Base-by-base conservation (phyloP, 768 basidiomycete species). In the Erythrobasidium yunnanense region DNA sequence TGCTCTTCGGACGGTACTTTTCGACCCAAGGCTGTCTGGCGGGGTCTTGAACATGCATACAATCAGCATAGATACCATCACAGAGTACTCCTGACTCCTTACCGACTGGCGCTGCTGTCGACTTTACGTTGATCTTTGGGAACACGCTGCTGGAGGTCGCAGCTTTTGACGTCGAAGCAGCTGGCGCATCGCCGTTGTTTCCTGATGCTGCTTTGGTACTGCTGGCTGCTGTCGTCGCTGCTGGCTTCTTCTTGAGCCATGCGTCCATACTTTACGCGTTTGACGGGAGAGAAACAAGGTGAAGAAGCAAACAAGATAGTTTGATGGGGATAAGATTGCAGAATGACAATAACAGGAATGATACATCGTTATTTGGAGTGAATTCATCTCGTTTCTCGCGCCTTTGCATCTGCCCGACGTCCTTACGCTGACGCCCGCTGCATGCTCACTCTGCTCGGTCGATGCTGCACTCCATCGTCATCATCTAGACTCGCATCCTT, bases 1-100 rank as follows among this genome's bases (percentile, higher is more conserved):
- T 96, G 22, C 92, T 96, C 77, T 89, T 90, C 52, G 95, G 95
- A 55, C 95, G 88, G 91, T 97, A 99, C 83, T 96, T 96, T 78
- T 99, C 95, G 0, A 99, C 91, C 95, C 95, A 99, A 68, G 95
- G 90, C 57, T 66, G 56, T 38, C 49, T 3, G 34, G 67, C 47
- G 1, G 67, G 67, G 32, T 68, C 67, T 42, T 33, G n/a, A 23
- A 13, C 27, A 27, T 18, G 56, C 4, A 27, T 58, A 15, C 42
- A 25, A 17, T 58, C 6, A 34, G 56, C 42, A 58, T 35, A 6
- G 2, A 3, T 7, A 58, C 5, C 34, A 25, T 46, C 3, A 5
- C 20, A 5, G 8, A 6, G 11, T 4, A 27, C 18, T n/a, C 4
- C 7, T 47, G 7, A 27, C 18, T 42, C 34, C 50, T 58, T 22